Evolutionary conservation across 2,329 filamentous ascomycete species (phyloP).

Genomic region (Pezicula neosporulosa): DNA sequence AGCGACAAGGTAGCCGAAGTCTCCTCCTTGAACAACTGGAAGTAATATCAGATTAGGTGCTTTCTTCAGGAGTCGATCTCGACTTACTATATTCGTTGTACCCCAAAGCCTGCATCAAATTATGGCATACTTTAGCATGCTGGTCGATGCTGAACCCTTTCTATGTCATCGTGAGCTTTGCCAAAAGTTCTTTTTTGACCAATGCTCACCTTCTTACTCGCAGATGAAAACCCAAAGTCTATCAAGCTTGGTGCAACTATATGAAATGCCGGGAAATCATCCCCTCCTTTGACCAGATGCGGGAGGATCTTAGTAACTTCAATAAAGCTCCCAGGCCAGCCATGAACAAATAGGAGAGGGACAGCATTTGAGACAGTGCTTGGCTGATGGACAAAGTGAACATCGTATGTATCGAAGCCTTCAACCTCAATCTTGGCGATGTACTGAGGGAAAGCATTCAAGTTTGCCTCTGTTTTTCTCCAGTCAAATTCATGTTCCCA

Average conservation of each 20-base stretch:
- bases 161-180: conserved; percentile 27
- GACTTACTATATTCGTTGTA: conserved; percentile 50
- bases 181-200: not conserved
- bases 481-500: conserved; percentile 55
- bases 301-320: conserved; percentile 62
- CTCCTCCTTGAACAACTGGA: conserved; percentile 57
- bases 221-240: conserved; percentile 44
- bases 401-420: conserved; percentile 51
- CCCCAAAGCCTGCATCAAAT: conserved; percentile 65
- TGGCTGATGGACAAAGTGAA: conserved; percentile 61
- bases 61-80: not conserved
- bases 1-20: conserved; percentile 60
- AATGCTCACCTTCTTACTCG: conserved; percentile 15
- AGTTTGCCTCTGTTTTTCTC: conserved; percentile 51
- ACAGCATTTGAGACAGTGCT: conserved; percentile 49
- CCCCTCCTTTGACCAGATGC: conserved; percentile 22
- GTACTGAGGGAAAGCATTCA: conserved; percentile 60
- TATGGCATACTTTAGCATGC: conserved; percentile 62
- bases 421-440: conserved; percentile 47
- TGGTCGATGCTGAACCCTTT: conserved; percentile 55
- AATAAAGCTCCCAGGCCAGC: conserved; percentile 66
- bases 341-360: conserved; percentile 63
- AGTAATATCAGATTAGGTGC: not conserved
- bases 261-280: conserved; percentile 2
- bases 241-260: conserved; percentile 54